Evolutionary conservation across 305 asterid genomes (phyloP).

Genomic region (Solanum chacoense): DNA sequence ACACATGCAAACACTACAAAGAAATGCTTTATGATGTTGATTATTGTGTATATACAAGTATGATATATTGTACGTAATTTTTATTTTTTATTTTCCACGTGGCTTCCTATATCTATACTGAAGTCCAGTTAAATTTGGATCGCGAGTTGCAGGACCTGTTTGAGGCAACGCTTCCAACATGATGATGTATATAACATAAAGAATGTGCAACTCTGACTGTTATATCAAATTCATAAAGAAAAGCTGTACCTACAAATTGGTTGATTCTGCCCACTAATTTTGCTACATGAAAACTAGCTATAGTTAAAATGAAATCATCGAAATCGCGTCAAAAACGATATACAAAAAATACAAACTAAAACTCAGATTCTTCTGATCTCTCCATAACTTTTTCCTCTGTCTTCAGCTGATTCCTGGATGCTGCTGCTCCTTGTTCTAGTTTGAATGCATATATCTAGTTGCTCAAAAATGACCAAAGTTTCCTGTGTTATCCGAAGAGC

Average conservation of each 20-base stretch:
- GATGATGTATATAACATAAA: background rate
- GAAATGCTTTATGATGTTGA: background rate
- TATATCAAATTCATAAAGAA: background rate
- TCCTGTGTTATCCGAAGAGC: background rate
- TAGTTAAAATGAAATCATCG: background rate
- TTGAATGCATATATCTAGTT: background rate
- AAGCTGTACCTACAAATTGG: background rate
- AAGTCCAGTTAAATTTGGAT: background rate
- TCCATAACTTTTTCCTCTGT: background rate
- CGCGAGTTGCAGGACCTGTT: background rate
- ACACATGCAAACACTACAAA: background rate
- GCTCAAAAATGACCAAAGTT: background rate
- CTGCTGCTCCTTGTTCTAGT: background rate
- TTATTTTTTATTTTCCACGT: background rate
- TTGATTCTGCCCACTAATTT: background rate
- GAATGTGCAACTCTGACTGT: background rate
- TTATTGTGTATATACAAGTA: background rate
- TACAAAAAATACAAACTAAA: background rate
- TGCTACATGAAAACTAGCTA: background rate
- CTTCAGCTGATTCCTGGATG: background rate
- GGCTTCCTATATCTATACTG: background rate
- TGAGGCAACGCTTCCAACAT: background rate
- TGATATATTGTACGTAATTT: background rate
- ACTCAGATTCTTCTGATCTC: background rate
- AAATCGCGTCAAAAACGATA: background rate